Evolutionary conservation across 345 rosid genomes (phyloP), one percentile per base, ranked within the genome.

Genomic region (Camelina hispida): DNA sequence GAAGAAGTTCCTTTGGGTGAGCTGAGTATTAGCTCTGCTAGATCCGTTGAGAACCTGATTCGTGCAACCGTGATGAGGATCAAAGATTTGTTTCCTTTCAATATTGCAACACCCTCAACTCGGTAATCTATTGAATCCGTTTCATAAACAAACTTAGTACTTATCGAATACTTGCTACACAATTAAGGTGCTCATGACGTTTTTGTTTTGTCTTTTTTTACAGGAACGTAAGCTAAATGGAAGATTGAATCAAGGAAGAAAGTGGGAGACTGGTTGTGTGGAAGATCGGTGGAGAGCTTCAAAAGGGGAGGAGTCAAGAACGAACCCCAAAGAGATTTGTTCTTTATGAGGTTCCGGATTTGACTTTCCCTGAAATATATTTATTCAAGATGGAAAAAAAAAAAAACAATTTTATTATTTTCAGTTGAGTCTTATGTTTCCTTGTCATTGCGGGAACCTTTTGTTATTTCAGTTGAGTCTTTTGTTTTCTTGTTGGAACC

Each of bases 11-110:
- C 91, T 4, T 79, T 87, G 0, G 87, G 86, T 17, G 83, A 79
- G 48, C 87, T 90, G 35, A 86, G 91, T 60, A 80, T 86, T 52
- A 96, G 93, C 47, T 91, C 96, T 0, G 93, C 91, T 28, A 92
- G 91, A 13, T 91, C 96, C 16, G 84, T 85, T 15, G 93, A 94
- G 85, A 91, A 85, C 69, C 69, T 91, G 78, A 82, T 94, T 37
- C 83, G 83, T 0, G 67, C 88, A 85, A 90, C 97, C 5, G 84
- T 84, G 14, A 82, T 87, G 72, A 84, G 87, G 87, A 88, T 91
- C 42, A 88, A 85, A 76, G 83, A 83, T 55, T 65, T 88, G 16
- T 77, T 90, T 56, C 62, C 83, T 1, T 76, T 78, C 77, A 82
- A 80, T 50, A 67, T 25, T 75, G 81, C 30, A 28, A 28, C 65